Evolutionary conservation across 768 basidiomycete species (phyloP), one percentile per base, ranked within the genome.

Genomic region (Panellus pusillus): DNA sequence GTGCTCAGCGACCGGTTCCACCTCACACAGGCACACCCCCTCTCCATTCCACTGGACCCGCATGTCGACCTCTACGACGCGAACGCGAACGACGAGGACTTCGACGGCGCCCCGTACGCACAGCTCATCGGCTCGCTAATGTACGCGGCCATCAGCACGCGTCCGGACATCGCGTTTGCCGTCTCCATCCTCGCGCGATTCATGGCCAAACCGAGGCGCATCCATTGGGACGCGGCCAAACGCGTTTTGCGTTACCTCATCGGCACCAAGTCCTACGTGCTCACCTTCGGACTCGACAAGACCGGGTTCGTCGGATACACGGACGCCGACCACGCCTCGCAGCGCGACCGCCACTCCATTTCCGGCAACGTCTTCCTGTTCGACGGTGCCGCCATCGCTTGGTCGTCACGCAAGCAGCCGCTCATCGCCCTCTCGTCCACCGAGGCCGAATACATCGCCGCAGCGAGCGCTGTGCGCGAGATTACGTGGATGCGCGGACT

Each of bases 381-480:
- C 17, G 64, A 61, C 20, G 63, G 63, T 17, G 41, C 66, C 0
- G 53, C 65, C 9, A 60, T 73, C 18, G 60, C 64, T 27, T 72
- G 72, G 73, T 61, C 53, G n/a, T 64, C 65, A 15, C 68, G 67
- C 52, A 62, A 62, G 45, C 74, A 75, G 50, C 41, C 59, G 1
- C 54, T 68, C 20, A 62, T 70, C n/a, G 61, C 71, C 24, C 65
- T 71, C 2, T 74, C 72, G 1, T 70, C 65, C 9, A 61, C 63
- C 1, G 71, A 74, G 56, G 64, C 71, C 12, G 70, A 75, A 58
- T 72, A 74, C 53, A 63, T 73, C 47, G 65, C 70, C 13, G 48
- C 61, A 1, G 59, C 67, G 2, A 62, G 71, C 45, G 64, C 70
- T 4, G 37, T 58, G 11, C 64, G 66, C 42, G 64, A 70, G 43